A percentile compares a stretch with the other conserved stretches of the same genome.
Conservation (phyloP, 352 stramenopile genomes). For the Pythium scleroteichum region DNA sequence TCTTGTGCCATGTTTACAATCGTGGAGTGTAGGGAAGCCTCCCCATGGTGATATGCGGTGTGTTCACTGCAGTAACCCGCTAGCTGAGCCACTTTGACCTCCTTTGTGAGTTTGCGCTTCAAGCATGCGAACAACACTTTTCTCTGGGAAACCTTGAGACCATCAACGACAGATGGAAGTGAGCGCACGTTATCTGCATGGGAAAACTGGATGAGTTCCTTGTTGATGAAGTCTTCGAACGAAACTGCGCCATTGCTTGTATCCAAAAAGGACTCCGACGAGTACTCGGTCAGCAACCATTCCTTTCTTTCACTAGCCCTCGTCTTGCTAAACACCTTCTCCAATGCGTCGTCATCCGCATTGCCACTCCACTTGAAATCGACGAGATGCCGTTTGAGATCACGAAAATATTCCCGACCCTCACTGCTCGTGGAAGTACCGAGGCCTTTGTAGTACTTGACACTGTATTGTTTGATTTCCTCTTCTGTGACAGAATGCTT, state of each 20-base stretch:
- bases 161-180: conserved; percentile 96
- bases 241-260: conserved; percentile 89
- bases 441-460: conserved; percentile 99
- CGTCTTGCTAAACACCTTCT: conserved; percentile 99
- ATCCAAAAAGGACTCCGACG: conserved; percentile 91
- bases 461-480: conserved; percentile 90
- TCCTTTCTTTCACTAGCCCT: conserved; percentile 95
- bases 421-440: conserved; percentile 97
- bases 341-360: conserved; percentile 92
- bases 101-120: conserved; percentile 97
- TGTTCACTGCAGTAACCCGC: conserved; percentile 97
- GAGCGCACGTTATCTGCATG: conserved; percentile 96
- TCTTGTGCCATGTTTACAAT: conserved; percentile 99
- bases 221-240: conserved; percentile 98
- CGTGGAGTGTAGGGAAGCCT: conserved; percentile 96
- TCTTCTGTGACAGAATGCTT: conserved; percentile 62
- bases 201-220: conserved; percentile 99
- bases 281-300: conserved; percentile 93
- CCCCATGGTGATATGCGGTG: conserved; percentile 99
- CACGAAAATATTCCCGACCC: conserved; percentile 98
- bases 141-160: conserved; percentile 97
- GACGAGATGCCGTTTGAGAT: conserved; percentile 95
- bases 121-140: conserved; percentile 98
- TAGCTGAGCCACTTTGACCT: conserved; percentile 99
- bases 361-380: conserved; percentile 76